Evolutionary conservation across 2,329 filamentous ascomycete species (phyloP), one percentile per base, ranked within the genome.

Genomic region (Colletotrichum endophyticum): DNA sequence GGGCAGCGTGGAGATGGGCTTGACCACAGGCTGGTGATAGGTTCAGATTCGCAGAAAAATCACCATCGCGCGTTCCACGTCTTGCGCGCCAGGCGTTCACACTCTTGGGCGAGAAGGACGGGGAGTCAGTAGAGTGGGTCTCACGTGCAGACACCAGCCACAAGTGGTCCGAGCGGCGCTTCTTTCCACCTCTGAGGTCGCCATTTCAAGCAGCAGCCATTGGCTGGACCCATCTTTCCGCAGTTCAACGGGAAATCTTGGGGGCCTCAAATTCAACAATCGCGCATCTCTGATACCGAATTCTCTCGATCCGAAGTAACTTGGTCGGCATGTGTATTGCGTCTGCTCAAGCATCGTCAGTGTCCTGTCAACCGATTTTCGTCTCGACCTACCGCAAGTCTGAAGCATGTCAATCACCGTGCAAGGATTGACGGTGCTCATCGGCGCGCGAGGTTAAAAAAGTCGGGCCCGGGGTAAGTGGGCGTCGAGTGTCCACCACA

Each of bases 101-200:
- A 49, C n/a, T 22, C 44, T 70, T 39, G 69, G 73, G 59, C 44
- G 44, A 76, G 68, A 69, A 57, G 57, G 67, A 69, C 68, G 61
- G 70, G 66, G 59, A 78, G 63, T 70, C 66, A 67, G 66, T 69
- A 63, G 68, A 56, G 77, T 77, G 77, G 77, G 77, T 77, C 77
- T 78, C 77, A 78, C 77, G 75, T 78, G 77, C 77, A 76, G 8
- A n/a, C 57, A 69, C 75, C 66, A 77, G 72, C 75, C 75, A 77
- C 71, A 77, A 53, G 57, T 70, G 77, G 75, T 36, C 75, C 66
- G 66, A 66, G 75, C 75, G 66, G 25, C 22, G 9, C 11, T 30
- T 25, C 39, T 13, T 32, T 56, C 39, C n/a, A 39, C 36, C 66
- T 70, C 15, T 34, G 22, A 74, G 72, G 61, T 61, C 63, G 56